Evolutionary conservation across 2,329 filamentous ascomycete genomes (phyloP).

Genomic region (Hymenoscyphus scutula): DNA sequence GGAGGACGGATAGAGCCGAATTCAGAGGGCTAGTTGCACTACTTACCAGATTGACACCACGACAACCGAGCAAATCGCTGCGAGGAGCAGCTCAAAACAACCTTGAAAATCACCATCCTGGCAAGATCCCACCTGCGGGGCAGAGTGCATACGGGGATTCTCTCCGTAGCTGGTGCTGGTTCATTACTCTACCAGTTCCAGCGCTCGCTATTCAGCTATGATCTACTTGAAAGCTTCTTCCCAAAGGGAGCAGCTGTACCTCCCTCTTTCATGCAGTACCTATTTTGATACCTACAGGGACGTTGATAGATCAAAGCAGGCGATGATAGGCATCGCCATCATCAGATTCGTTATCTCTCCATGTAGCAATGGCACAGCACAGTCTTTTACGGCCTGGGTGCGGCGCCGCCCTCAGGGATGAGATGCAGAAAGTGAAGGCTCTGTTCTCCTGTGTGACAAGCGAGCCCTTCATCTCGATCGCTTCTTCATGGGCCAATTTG

Average conservation of each 20-base stretch:
- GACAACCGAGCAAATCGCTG: too few relatives aligned
- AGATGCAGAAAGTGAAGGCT: background rate
- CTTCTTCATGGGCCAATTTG: background rate
- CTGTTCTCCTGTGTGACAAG: background rate
- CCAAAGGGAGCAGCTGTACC: background rate
- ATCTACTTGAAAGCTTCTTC: too few relatives aligned
- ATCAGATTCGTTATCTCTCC: background rate
- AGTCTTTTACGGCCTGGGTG: background rate
- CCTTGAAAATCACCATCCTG: constrained; percentile 2
- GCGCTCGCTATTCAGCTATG: too few relatives aligned
- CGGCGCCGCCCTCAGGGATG: background rate
- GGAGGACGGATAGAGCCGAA: constrained; percentile 2
- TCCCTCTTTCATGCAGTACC: background rate
- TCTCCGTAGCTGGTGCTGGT: too few relatives aligned
- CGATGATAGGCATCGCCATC: background rate
- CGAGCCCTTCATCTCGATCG: background rate
- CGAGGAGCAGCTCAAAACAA: background rate
- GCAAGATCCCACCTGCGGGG: background rate
- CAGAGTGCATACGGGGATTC: background rate
- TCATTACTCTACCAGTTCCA: too few relatives aligned
- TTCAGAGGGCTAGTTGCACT: background rate
- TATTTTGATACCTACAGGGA: background rate
- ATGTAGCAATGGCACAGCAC: background rate
- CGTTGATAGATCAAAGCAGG: background rate
- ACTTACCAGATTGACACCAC: too few relatives aligned